Evolutionary conservation across 2,329 filamentous ascomycete genomes (phyloP).

Genomic region (Cucurbitaria berberidis): DNA sequence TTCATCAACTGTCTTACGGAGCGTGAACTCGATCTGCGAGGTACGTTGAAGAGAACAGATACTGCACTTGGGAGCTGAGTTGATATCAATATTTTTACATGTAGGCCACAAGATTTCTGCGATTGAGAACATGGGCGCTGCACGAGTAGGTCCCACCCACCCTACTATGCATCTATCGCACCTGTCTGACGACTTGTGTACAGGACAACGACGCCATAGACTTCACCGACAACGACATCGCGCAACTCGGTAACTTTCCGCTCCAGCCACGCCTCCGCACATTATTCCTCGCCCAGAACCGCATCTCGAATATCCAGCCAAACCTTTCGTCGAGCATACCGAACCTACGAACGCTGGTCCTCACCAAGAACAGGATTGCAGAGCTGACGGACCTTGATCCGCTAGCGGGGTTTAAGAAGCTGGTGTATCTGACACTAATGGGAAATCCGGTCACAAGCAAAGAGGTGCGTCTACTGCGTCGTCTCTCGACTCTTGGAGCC

Average conservation of each 20-base stretch:
- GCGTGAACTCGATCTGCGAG: constrained; percentile 98
- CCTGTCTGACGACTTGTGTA: neutral
- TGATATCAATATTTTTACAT: constrained; percentile 72
- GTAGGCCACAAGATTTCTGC: constrained; percentile 96
- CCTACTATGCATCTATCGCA: neutral
- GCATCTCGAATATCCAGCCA: constrained; percentile 80
- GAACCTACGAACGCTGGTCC: constrained; percentile 78
- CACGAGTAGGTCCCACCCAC: constrained; percentile 69
- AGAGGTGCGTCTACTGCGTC: constrained; percentile 66
- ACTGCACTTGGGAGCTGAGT: constrained; percentile 88
- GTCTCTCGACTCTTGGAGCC: constrained; percentile 10
- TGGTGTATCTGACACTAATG: constrained; percentile 81
- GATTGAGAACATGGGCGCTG: constrained; percentile 97
- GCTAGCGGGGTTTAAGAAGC: constrained; percentile 68
- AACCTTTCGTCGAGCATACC: constrained; percentile 77
- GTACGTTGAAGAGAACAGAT: constrained; percentile 98
- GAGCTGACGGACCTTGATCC: constrained; percentile 89
- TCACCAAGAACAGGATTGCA: constrained; percentile 80
- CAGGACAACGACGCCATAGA: constrained; percentile 97
- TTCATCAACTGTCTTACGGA: constrained; percentile 99
- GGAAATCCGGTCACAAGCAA: constrained; percentile 93
- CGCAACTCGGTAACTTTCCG: constrained; percentile 88
- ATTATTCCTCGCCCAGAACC: constrained; percentile 87
- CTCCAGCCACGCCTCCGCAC: constrained; percentile 86
- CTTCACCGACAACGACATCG: constrained; percentile 97